These are phyloP conservation scores for Beauveria australis DNA, from an alignment of 2,329 filamentous ascomycete species.

Conservation along the genomic window DNA sequence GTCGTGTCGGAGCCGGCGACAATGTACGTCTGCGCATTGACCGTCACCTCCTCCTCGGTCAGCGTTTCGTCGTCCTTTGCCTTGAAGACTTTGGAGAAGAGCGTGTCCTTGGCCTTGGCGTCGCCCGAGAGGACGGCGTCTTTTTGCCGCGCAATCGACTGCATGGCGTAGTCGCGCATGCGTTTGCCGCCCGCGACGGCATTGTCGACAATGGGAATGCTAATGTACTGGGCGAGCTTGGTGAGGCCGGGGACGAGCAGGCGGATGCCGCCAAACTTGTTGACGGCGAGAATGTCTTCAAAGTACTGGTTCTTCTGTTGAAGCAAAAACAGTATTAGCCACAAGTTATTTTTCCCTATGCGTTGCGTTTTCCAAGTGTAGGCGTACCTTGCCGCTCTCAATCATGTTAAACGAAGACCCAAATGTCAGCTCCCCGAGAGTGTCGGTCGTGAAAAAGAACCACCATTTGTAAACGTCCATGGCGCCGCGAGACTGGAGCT, in stretches of 20 bases:
- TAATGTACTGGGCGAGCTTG: conserved; percentile 17
- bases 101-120: conserved; percentile 19
- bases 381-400: conserved; percentile 37
- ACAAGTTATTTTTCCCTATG: neutral
- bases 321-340: neutral
- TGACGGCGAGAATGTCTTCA: conserved; percentile 13
- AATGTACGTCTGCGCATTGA: conserved; percentile 36
- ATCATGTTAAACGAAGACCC: conserved; percentile 47
- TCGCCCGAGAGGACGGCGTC: conserved; percentile 16
- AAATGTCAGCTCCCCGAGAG: conserved; percentile 46
- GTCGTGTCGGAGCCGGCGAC: conserved; percentile 46
- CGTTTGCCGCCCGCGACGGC: conserved; percentile 11
- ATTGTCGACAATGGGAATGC: conserved; percentile 18
- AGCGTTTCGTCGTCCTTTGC: conserved; percentile 23
- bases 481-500: conserved; percentile 27
- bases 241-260: conserved; percentile 22
- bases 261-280: conserved; percentile 17
- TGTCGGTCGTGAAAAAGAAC: conserved; percentile 44
- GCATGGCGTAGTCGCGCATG: conserved; percentile 18
- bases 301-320: conserved; percentile 9
- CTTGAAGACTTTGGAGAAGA: conserved; percentile 30
- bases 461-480: conserved; percentile 46
- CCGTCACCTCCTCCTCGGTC: conserved; percentile 24
- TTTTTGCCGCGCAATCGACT: conserved; percentile 23
- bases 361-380: neutral